Base-by-base conservation (phyloP, 306 rosid species). In the Cucumis cinereus region DNA sequence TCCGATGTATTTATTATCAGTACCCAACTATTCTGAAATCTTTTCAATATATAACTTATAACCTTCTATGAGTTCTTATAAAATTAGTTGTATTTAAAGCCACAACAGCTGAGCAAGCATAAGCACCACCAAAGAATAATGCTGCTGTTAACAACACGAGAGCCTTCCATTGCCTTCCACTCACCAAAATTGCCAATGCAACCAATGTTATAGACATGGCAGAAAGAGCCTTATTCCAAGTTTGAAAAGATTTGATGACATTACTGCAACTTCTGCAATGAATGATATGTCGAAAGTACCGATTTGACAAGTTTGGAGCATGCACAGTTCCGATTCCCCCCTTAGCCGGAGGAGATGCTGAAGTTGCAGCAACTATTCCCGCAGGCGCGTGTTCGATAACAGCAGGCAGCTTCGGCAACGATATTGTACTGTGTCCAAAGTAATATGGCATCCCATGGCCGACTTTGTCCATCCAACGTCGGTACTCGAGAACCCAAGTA, bases 401-500 rank as follows among this genome's bases (percentile, higher is more conserved):
- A 11, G 99, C 99, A 36, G 97, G 97, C 80, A 87, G 89, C 78
- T 84, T 78, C 2, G 99, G 99, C 83, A 92, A 79, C 1, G 90
- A 85, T 74, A 94, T 88, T 10, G 96, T 89, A 90, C 84, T 83
- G 82, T 94, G 96, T 71, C 99, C 99, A 53, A 94, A 92, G 82
- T 94, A 89, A 77, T 94, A 94, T 2, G 99, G 99, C 99, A 94
- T 92, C 49, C 99, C 99, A 33, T 94, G 97, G 59, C 99, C 99
- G 6, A 85, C 99, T 81, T 88, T 94, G 88, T 94, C 99, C 97
- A 94, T 92, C 99, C 99, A 94, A 81, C 83, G 89, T 62, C 97
- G 69, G 79, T 94, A 94, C 81, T 94, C 99, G 38, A 92, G 92
- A 30, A 94, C 97, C 91, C 93, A 94, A 33, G 96, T 88, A 60